These are phyloP conservation scores for Alopecurus myosuroides DNA, from an alignment of 176 grass and related monocot genomes.

Conservation along the genomic window DNA sequence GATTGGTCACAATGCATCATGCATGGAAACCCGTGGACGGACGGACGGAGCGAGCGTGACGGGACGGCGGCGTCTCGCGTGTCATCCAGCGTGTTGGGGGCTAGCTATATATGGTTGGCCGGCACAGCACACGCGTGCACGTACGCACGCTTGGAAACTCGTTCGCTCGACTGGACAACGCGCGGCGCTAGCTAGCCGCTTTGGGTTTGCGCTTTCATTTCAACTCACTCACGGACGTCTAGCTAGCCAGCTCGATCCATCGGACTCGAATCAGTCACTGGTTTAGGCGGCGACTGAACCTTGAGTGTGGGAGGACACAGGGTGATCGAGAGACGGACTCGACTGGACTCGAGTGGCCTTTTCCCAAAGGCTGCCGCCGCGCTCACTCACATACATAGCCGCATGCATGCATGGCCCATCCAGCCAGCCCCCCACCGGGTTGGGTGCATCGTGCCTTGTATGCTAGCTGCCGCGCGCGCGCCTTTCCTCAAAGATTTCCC, in stretches of 20 bases:
- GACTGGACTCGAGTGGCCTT: slow-evolving; percentile 40
- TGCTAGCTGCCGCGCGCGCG: not conserved
- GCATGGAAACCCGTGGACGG: not conserved
- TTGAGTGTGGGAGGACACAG: not conserved
- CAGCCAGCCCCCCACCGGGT: not conserved
- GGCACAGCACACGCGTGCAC: not conserved
- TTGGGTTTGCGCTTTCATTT: not conserved
- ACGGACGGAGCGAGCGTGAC: too few species aligned
- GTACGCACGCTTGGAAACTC: not conserved
- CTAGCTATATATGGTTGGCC: not conserved
- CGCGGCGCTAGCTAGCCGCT: not conserved
- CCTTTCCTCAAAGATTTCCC: slow-evolving; percentile 29
- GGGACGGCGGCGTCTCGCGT: not conserved
- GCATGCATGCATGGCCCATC: not conserved
- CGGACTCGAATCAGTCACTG: not conserved
- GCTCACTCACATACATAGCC: not conserved
- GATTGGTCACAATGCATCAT: too few species aligned
- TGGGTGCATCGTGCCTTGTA: not conserved
- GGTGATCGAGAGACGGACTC: not conserved
- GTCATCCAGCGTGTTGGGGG: slow-evolving; percentile 14
- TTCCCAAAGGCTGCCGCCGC: slow-evolving; percentile 44
- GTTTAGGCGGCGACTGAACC: not conserved
- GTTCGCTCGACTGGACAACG: not conserved
- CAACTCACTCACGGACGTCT: not conserved
- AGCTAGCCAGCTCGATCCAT: not conserved